Evolutionary conservation across 2,329 filamentous ascomycete genomes (phyloP).

Genomic region (Cercospora sesami): DNA sequence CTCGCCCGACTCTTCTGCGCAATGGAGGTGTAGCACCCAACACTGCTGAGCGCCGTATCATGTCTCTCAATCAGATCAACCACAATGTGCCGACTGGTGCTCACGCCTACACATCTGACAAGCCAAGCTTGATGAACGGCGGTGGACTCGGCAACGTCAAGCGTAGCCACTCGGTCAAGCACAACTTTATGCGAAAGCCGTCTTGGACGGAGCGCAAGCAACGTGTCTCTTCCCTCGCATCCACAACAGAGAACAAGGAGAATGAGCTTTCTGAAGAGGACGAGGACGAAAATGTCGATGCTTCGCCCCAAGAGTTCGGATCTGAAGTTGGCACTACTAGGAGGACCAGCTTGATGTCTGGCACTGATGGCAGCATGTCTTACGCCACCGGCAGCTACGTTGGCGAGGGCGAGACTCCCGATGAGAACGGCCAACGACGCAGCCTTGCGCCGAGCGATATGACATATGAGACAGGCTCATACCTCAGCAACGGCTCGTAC

Average conservation of each 20-base stretch:
- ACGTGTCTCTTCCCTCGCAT: conserved; percentile 30
- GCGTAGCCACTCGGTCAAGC: conserved; percentile 43
- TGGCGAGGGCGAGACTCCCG: conserved; percentile 30
- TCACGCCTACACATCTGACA: conserved; percentile 39
- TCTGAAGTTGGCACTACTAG: conserved; percentile 29
- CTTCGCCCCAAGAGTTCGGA: conserved; percentile 27
- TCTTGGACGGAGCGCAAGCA: conserved; percentile 37
- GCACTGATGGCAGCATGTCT: conserved; percentile 27
- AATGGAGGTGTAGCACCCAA: conserved; percentile 40
- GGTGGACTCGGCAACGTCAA: conserved; percentile 34
- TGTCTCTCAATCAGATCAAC: conserved; percentile 87
- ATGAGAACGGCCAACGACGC: conserved; percentile 39
- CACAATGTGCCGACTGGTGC: conserved; percentile 62
- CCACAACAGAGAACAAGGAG: conserved; percentile 45
- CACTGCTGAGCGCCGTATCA: conserved; percentile 66
- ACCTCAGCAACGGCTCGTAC: conserved; percentile 52
- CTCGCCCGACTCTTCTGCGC: conserved; percentile 45
- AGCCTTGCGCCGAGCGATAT: conserved; percentile 48
- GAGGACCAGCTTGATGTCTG: conserved; percentile 29
- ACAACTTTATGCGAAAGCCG: conserved; percentile 35
- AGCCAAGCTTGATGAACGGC: conserved; percentile 31
- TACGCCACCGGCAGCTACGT: conserved; percentile 35
- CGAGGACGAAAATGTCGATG: conserved; percentile 40
- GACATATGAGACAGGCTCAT: conserved; percentile 50
- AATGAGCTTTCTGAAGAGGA: conserved; percentile 50